phyloP scores from a whole-genome alignment of 2,329 filamentous ascomycete species.

The Colletotrichum aenigma region DNA sequence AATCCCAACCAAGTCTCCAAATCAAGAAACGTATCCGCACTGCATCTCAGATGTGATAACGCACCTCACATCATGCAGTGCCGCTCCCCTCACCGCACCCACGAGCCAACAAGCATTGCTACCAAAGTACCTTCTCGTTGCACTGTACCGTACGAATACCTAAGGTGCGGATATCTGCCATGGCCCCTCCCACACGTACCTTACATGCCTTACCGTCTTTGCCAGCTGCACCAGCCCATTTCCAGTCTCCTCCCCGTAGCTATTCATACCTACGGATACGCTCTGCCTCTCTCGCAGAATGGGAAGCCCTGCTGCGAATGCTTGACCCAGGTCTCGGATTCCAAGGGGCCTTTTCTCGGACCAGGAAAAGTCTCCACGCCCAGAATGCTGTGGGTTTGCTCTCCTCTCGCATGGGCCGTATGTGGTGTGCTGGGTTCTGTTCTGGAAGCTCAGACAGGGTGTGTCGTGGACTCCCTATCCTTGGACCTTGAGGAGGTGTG shows the following conservation, averaged over 20 bases:
- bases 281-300: neutral
- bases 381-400: neutral
- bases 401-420: constrained; percentile 1
- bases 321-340: neutral
- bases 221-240: neutral
- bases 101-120: neutral
- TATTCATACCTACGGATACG: neutral
- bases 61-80: constrained; percentile 4
- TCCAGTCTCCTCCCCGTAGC: neutral
- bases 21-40: neutral
- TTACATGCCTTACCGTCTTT: neutral
- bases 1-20: neutral
- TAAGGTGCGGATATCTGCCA: neutral
- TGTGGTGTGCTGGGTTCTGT: neutral
- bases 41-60: constrained; percentile 18
- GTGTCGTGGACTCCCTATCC: neutral
- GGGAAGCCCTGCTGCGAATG: neutral
- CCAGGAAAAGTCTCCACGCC: neutral
- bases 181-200: neutral
- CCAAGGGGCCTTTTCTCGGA: neutral
- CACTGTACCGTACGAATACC: neutral
- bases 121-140: neutral
- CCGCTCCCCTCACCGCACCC: neutral
- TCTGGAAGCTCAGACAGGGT: constrained; percentile 3
- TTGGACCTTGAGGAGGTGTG: neutral